A percentile compares a stretch with the other conserved stretches of the same genome.
Evolutionary conservation across 2,329 filamentous ascomycete genomes (phyloP).

Genomic region (Monosporascus sp.): DNA sequence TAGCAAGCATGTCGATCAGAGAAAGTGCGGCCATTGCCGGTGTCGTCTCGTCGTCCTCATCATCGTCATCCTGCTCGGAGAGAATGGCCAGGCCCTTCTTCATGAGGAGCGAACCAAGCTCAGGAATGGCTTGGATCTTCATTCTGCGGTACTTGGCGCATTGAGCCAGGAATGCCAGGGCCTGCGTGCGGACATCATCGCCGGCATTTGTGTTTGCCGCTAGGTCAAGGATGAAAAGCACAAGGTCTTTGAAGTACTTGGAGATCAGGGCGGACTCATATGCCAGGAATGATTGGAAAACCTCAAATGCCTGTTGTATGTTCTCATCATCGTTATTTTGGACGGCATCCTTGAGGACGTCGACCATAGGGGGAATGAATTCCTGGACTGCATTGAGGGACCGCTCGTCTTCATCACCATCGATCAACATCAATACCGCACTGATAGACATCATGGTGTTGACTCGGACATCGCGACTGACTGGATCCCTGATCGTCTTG

Average conservation of each 20-base stretch:
- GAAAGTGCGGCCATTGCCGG: slow-evolving; percentile 80
- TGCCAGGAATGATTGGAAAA: slow-evolving; percentile 90
- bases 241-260: slow-evolving; percentile 80
- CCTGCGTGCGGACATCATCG: slow-evolving; percentile 83
- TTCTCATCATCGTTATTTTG: slow-evolving; percentile 78
- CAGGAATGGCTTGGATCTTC: slow-evolving; percentile 85
- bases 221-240: slow-evolving; percentile 91
- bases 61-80: slow-evolving; percentile 73
- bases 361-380: slow-evolving; percentile 82
- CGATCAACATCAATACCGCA: slow-evolving; percentile 79
- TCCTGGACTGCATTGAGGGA: slow-evolving; percentile 71
- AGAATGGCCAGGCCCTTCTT: slow-evolving; percentile 83
- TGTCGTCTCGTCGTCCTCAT: slow-evolving; percentile 79
- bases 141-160: slow-evolving; percentile 87
- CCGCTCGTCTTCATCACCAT: slow-evolving; percentile 77
- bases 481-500: slow-evolving; percentile 82
- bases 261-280: slow-evolving; percentile 82
- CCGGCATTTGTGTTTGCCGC: slow-evolving; percentile 70
- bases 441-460: slow-evolving; percentile 91
- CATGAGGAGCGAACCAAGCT: slow-evolving; percentile 80
- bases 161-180: slow-evolving; percentile 90
- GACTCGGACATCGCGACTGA: slow-evolving; percentile 87
- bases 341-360: slow-evolving; percentile 79
- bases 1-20: slow-evolving; percentile 83
- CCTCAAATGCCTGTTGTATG: slow-evolving; percentile 86